These are phyloP conservation scores for Magnaporthiopsis rhizophila DNA, from an alignment of 2,329 filamentous ascomycete species.

Conservation along the genomic window DNA sequence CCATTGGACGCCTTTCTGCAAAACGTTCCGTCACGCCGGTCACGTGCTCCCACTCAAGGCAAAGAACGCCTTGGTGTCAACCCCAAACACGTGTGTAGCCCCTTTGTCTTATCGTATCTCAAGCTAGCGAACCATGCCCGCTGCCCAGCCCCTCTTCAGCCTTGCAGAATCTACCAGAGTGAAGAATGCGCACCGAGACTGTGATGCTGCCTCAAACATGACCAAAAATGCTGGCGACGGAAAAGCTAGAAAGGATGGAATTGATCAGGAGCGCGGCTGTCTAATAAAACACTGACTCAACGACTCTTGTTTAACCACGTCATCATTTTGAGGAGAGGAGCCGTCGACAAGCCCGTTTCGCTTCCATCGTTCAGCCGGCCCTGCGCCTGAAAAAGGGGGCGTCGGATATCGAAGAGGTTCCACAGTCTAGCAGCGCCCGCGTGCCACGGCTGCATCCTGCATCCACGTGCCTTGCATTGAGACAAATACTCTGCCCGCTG, in stretches of 20 bases:
- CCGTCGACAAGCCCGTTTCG: neutral
- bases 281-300: neutral
- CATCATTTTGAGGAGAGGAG: neutral
- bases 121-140: neutral
- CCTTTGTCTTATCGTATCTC: neutral
- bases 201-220: neutral
- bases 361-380: neutral
- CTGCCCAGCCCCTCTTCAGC: neutral
- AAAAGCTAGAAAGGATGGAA: neutral
- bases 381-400: neutral
- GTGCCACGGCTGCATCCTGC: neutral
- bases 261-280: neutral
- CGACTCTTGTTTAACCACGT: neutral
- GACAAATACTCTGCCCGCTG: neutral
- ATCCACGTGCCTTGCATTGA: neutral
- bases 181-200: neutral
- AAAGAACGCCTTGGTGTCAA: neutral
- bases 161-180: neutral
- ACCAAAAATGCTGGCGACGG: neutral
- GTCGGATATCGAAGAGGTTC: neutral
- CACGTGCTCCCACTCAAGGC: neutral
- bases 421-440: neutral
- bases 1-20: neutral
- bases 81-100: neutral
- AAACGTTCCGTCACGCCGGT: neutral